These are phyloP conservation scores for Saccharomycopsis hybrid DNA, from an alignment of 1,139 yeast species.

Conservation along the genomic window DNA sequence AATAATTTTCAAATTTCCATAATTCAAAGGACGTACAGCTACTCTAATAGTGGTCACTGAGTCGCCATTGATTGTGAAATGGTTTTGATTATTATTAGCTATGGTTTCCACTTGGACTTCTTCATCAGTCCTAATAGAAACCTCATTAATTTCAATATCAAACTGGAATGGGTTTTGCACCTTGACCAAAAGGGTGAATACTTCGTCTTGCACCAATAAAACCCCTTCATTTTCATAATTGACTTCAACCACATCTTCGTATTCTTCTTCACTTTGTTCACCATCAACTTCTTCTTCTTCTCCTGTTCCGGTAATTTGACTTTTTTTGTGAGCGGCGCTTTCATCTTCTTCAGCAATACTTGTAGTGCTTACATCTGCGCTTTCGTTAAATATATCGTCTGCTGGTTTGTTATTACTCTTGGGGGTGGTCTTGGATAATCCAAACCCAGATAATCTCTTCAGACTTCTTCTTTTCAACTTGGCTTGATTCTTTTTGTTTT, in stretches of 20 bases:
- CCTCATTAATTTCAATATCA: slow-evolving; percentile 55
- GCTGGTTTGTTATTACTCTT: background rate
- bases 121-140: slow-evolving; percentile 34
- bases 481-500: slow-evolving; percentile 22
- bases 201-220: slow-evolving; percentile 49
- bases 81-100: slow-evolving; percentile 20
- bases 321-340: background rate
- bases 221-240: slow-evolving; percentile 28
- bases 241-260: slow-evolving; percentile 20
- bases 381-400: slow-evolving; percentile 21
- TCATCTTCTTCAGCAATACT: slow-evolving; percentile 25
- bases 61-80: slow-evolving; percentile 34
- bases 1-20: slow-evolving; percentile 37
- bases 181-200: slow-evolving; percentile 44
- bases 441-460: slow-evolving; percentile 6
- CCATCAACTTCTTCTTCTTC: slow-evolving; percentile 29
- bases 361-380: slow-evolving; percentile 27
- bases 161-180: slow-evolving; percentile 81
- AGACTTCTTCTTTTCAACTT: slow-evolving; percentile 14
- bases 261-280: slow-evolving; percentile 3
- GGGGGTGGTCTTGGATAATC: background rate
- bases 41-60: slow-evolving; percentile 36
- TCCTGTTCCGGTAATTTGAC: background rate
- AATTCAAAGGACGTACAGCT: slow-evolving; percentile 37
- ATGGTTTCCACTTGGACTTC: slow-evolving; percentile 28